Percentiles rank a stretch among this genome's conserved stretches.
These are phyloP conservation scores for Jatropha multifida DNA, from an alignment of 441 rosid genomes.

Conservation along the genomic window DNA sequence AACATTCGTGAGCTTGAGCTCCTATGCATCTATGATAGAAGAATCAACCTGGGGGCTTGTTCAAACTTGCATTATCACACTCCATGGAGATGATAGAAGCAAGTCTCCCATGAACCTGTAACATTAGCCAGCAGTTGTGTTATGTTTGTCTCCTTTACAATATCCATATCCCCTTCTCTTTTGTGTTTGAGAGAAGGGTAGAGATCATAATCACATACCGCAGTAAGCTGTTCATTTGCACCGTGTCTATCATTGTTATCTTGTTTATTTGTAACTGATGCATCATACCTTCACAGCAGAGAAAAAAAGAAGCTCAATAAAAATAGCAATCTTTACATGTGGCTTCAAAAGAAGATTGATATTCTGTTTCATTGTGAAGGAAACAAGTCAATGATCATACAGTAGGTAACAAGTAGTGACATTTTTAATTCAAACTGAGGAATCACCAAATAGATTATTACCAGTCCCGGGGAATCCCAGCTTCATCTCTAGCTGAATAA, in stretches of 20 bases:
- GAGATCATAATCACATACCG: conserved; percentile 36
- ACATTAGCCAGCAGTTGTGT: background rate
- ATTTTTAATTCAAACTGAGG: background rate
- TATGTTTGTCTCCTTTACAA: background rate
- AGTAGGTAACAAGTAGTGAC: background rate
- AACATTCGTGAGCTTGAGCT: background rate
- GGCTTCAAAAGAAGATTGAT: background rate
- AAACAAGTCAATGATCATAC: background rate
- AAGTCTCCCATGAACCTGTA: conserved; percentile 81
- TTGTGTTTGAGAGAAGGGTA: background rate
- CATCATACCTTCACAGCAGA: conserved; percentile 53
- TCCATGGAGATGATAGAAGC: conserved; percentile 76
- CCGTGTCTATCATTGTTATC: conserved; percentile 34
- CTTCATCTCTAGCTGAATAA: conserved; percentile 76
- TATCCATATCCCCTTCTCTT: too few relatives aligned
- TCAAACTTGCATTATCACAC: conserved; percentile 63
- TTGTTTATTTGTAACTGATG: conserved; percentile 38
- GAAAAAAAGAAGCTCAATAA: conserved; percentile 2
- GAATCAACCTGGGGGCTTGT: conserved; percentile 34
- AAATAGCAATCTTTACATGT: background rate
- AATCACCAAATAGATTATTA: conserved; percentile 26
- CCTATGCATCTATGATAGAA: background rate
- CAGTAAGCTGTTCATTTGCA: conserved; percentile 53
- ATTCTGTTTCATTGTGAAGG: background rate
- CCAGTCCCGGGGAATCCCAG: conserved; percentile 95